Base-by-base conservation (phyloP, 495 filamentous ascomycete species). In the Hypoxylon perforatum region DNA sequence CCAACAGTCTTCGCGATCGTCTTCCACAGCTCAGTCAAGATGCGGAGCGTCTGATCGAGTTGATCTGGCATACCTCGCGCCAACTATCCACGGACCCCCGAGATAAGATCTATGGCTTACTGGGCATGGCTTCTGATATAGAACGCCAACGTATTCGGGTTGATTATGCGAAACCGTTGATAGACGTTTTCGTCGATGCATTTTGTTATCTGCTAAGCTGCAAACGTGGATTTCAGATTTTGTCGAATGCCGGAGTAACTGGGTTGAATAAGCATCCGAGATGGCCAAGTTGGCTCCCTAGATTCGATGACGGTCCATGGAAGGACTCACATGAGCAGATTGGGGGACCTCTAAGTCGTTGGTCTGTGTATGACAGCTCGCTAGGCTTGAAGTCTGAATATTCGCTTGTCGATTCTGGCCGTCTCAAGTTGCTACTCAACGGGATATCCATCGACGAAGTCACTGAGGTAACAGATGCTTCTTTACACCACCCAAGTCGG, bases 201-300 rank as follows among this genome's bases (percentile, higher is more conserved):
- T 50, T 50, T 15, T n/a, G 35, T 4, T 33, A 4, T 15, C n/a
- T 33, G 7, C n/a, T 18, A 25, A 17, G 47, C 10, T 2, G 12
- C 21, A 11, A 48, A 23, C 4, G 2, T 25, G 45, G 45, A 48
- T 48, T 48, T 15, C 45, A 48, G 21, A 48, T 48, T 12, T 48
- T 48, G 28, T 48, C 45, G 15, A 23, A 22, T 25, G 45, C 45
- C 28, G 45, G 19, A 14, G 45, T 35, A 22, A 1, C 45, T 25
- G 14, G 22, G 28, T 4, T 23, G 19, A 1, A 23, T 48, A 11
- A 35, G 30, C 30, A 35, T 9, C 45, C 45, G 19, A n/a, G 22
- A 23, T 48, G 47, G 47, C 47, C 47, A 50, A 50, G 3, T 15
- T 50, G 47, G 47, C 47, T 50, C 18, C 23, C 28, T 15, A n/a